Evolutionary conservation across 345 rosid species (phyloP).

Genomic region (Anacardium occidentale): DNA sequence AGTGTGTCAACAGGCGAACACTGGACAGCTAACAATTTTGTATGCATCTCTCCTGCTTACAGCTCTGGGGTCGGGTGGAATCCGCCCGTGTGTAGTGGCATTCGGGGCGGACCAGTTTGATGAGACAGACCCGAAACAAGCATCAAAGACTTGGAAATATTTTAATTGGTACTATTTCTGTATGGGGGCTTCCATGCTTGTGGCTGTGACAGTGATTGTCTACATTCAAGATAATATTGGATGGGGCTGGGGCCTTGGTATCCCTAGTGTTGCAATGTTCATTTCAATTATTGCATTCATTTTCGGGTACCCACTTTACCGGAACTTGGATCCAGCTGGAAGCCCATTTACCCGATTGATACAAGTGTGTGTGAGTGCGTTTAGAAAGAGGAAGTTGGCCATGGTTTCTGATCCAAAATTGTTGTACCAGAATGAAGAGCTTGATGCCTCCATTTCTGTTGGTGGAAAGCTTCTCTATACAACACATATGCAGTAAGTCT

Average conservation of each 20-base stretch:
- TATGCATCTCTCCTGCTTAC: constrained; percentile 65
- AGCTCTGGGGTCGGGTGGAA: constrained; percentile 85
- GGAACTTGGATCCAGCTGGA: constrained; percentile 75
- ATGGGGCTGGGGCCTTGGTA: constrained; percentile 86
- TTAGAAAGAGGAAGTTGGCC: constrained; percentile 56
- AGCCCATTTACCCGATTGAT: constrained; percentile 87
- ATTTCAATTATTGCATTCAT: constrained; percentile 53
- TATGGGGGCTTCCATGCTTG: constrained; percentile 68
- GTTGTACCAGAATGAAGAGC: constrained; percentile 61
- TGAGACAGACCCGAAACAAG: constrained; percentile 62
- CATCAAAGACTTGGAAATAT: constrained; percentile 63
- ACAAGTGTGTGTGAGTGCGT: constrained; percentile 69
- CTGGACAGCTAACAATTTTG: constrained; percentile 56
- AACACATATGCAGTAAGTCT: constrained; percentile 53
- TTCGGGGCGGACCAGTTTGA: constrained; percentile 90
- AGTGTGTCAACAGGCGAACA: constrained; percentile 62
- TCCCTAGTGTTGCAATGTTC: constrained; percentile 73
- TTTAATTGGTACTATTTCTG: constrained; percentile 90
- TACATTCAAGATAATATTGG: constrained; percentile 82
- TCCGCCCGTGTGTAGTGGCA: constrained; percentile 72
- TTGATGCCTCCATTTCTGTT: constrained; percentile 70
- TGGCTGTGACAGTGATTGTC: constrained; percentile 74
- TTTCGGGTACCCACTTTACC: constrained; percentile 63
- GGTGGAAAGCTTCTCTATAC: constrained; percentile 67
- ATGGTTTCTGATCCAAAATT: constrained; percentile 40